Evolutionary conservation across 306 rosid species (phyloP), one percentile per base, ranked within the genome.

Genomic region (Aeschynomene evenia): DNA sequence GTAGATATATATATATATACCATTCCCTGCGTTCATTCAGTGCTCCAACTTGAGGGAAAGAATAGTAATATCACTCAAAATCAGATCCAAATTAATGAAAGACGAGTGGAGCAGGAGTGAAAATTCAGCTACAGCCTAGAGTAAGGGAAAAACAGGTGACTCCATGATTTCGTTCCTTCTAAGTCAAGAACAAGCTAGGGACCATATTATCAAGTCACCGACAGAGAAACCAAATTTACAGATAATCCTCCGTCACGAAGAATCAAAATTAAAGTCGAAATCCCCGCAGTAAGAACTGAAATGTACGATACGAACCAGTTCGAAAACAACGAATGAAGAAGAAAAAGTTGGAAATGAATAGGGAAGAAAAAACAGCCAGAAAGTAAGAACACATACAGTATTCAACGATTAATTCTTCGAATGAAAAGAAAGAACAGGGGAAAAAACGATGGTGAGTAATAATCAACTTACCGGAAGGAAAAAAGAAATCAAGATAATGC

Each of bases 401-500:
- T 36, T 63, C n/a, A 50, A 20, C 26, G 24, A 36, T 52, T 19
- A 64, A 58, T 18, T 1, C 8, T 28, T 3, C 33, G 18, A 40
- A 28, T 34, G 48, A n/a, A 12, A 40, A 2, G 5, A n/a, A 43
- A 43, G n/a, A 3, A 12, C 33, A 15, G n/a, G n/a, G n/a, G n/a
- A 49, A 19, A 16, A 2, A 19, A 2, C 3, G 10, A 66, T 9
- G 22, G 9, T 4, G 43, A 31, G 37, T 16, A n/a, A 77, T 5
- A 85, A 79, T 58, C 37, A 55, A 76, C 86, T 77, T 70, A 92
- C 96, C 80, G 58, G 56, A 31, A 22, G 29, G 54, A 18, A 50
- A 49, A 66, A 79, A 80, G 91, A 56, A 74, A 79, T 67, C 45
- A 48, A 19, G 51, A 54, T 53, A 42, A 42, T 42, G 50, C 10